Percentiles rank a stretch among this genome's conserved stretches.
phyloP scores from a whole-genome alignment of 768 basidiomycete species.

The Russula compacta region DNA sequence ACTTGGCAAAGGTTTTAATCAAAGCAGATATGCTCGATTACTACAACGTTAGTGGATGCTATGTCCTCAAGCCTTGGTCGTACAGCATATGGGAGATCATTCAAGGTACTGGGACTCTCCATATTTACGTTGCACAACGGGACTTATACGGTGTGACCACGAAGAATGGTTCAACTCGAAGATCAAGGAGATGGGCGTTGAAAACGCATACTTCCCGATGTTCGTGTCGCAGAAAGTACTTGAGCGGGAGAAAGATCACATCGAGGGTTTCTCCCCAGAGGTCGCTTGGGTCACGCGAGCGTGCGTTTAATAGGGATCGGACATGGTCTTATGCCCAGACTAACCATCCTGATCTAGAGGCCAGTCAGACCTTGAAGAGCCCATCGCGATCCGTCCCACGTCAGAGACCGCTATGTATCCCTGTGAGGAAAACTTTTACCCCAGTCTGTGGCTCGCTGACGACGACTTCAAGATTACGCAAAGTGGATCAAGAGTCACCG shows the following conservation, averaged over 20 bases:
- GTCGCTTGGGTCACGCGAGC: constrained; percentile 99
- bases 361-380: constrained; percentile 88
- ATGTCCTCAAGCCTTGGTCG: constrained; percentile 97
- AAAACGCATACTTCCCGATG: constrained; percentile 99
- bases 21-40: constrained; percentile 99
- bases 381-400: constrained; percentile 95
- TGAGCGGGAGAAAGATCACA: constrained; percentile 96
- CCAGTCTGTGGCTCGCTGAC: background rate
- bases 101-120: constrained; percentile 50
- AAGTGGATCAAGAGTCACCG: constrained; percentile 99
- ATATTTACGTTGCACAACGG: background rate
- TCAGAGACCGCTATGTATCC: constrained; percentile 99
- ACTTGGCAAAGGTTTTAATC: constrained; percentile 65
- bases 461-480: constrained; percentile 63
- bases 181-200: constrained; percentile 92
- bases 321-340: background rate
- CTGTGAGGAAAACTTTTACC: constrained; percentile 42
- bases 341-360: constrained; percentile 43
- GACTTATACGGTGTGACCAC: background rate
- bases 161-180: constrained; percentile 86
- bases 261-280: constrained; percentile 98
- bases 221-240: constrained; percentile 89
- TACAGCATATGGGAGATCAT: constrained; percentile 97
- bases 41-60: constrained; percentile 97
- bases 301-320: constrained; percentile 37